phyloP scores from a whole-genome alignment of 2,329 filamentous ascomycete genomes.

The Hypoxylon rubiginosum region DNA sequence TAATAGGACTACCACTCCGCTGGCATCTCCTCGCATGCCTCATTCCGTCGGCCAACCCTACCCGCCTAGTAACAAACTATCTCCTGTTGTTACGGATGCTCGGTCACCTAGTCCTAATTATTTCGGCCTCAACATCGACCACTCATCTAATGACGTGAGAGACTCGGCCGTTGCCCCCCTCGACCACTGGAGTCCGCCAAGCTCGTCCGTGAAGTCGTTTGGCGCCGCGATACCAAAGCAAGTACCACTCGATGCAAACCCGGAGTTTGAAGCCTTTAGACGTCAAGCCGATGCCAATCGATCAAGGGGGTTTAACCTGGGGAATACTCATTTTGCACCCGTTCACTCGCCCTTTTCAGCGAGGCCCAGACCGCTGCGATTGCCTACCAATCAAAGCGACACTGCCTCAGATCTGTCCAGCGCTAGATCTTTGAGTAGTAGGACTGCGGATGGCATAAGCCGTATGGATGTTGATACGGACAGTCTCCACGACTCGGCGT shows the following conservation, averaged over 20 bases:
- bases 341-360: conserved; percentile 47
- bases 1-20: conserved; percentile 63
- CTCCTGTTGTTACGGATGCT: conserved; percentile 57
- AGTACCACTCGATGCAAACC: conserved; percentile 79
- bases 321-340: conserved; percentile 61
- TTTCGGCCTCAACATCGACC: conserved; percentile 81
- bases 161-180: conserved; percentile 74
- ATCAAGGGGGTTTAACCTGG: conserved; percentile 63
- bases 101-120: conserved; percentile 83
- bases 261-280: conserved; percentile 85
- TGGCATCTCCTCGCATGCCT: conserved; percentile 64
- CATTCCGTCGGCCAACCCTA: conserved; percentile 68
- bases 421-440: conserved; percentile 42
- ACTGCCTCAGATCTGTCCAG: conserved; percentile 54
- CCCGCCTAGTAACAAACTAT: conserved; percentile 61
- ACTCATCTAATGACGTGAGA: conserved; percentile 68
- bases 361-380: conserved; percentile 61
- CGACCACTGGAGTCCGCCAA: conserved; percentile 81
- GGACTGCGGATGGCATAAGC: conserved; percentile 36
- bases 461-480: conserved; percentile 63
- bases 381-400: conserved; percentile 64
- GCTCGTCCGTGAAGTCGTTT: conserved; percentile 78
- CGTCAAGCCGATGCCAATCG: conserved; percentile 77
- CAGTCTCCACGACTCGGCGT: conserved; percentile 65
- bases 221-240: conserved; percentile 76